phyloP scores from a whole-genome alignment of 2,329 filamentous ascomycete species.

The Truncatella angustata region DNA sequence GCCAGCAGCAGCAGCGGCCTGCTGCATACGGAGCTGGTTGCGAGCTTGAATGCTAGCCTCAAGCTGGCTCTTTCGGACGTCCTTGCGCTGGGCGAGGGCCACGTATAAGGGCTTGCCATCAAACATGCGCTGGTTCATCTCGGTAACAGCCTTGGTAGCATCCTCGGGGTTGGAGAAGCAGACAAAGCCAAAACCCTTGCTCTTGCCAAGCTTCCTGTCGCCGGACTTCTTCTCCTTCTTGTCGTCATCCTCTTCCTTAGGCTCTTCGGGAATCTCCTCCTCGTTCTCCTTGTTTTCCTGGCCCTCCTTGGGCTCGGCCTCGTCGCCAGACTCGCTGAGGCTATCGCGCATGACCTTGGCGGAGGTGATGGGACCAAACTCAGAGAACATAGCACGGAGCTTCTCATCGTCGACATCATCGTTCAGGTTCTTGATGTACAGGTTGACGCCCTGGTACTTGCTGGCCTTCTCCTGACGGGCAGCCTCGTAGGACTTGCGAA shows the following conservation, averaged over 20 bases:
- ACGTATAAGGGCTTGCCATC: constrained; percentile 96
- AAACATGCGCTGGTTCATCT: constrained; percentile 99
- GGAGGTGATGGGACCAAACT: constrained; percentile 93
- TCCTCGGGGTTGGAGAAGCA: constrained; percentile 99
- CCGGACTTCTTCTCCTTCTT: constrained; percentile 60
- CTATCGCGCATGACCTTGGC: constrained; percentile 98
- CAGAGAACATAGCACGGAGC: constrained; percentile 87
- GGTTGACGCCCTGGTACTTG: constrained; percentile 99
- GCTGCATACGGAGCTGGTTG: constrained; percentile 98
- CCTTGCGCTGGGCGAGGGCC: constrained; percentile 97
- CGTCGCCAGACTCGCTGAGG: constrained; percentile 51
- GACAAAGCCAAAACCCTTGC: constrained; percentile 99
- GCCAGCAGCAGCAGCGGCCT: constrained; percentile 85
- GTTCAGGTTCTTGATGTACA: constrained; percentile 98
- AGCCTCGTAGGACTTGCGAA: constrained; percentile 98
- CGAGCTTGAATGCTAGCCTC: constrained; percentile 99
- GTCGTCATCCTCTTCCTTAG: constrained; percentile 50
- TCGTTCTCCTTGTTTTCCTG: constrained; percentile 48
- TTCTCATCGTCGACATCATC: constrained; percentile 98
- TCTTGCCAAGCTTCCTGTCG: constrained; percentile 85
- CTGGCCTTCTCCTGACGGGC: constrained; percentile 96
- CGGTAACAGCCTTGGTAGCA: constrained; percentile 96
- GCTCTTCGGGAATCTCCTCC: constrained; percentile 45
- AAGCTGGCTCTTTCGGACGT: constrained; percentile 98
- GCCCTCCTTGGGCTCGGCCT: constrained; percentile 39